Percentiles rank a stretch among this genome's conserved stretches.
phyloP scores from a whole-genome alignment of 306 rosid genomes.

The Rubus parviflorus region DNA sequence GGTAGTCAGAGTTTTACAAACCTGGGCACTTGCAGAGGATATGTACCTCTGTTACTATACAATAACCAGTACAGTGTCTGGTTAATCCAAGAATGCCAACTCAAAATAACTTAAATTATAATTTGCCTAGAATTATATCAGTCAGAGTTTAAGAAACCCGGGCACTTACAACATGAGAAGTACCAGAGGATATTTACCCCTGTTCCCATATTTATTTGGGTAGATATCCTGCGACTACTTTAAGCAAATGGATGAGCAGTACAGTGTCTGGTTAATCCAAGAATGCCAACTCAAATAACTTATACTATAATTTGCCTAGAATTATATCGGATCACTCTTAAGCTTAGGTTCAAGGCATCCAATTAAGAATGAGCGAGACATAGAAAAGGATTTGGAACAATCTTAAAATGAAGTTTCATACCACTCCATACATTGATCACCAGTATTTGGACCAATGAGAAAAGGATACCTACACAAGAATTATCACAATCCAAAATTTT shows the following conservation, averaged over 20 bases:
- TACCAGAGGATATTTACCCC: not conserved
- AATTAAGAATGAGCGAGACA: too few relatives aligned
- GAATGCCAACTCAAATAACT: not conserved
- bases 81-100: too few relatives aligned
- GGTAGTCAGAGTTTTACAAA: too few relatives aligned
- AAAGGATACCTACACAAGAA: conserved; percentile 61
- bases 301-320: not conserved
- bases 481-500: not conserved
- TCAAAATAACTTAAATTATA: too few relatives aligned
- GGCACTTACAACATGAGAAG: not conserved
- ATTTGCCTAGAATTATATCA: too few relatives aligned
- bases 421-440: conserved; percentile 60
- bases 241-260: not conserved
- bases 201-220: not conserved
- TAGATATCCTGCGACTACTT: not conserved
- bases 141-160: not conserved
- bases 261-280: not conserved
- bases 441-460: conserved; percentile 51
- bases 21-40: too few relatives aligned
- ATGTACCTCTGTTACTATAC: too few relatives aligned
- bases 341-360: not conserved
- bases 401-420: conserved; percentile 3
- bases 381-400: not conserved
- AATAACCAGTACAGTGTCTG: too few relatives aligned
- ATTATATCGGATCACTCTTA: not conserved